Conservation (phyloP, 176 grass and related monocot genomes). For the Oryza meyeriana region DNA sequence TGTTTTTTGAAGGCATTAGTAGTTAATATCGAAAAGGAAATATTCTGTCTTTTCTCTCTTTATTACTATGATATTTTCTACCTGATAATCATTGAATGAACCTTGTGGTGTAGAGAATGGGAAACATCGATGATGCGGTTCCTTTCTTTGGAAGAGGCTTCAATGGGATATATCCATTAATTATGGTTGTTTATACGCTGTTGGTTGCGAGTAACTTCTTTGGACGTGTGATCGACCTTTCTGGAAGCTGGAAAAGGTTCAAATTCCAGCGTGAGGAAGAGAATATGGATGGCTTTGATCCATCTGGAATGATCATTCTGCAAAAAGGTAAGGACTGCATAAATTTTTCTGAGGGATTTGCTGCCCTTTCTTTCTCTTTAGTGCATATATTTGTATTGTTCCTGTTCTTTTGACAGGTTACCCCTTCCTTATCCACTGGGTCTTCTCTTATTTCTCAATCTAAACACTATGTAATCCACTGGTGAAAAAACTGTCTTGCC, state of each 20-base stretch:
- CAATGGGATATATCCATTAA: slow-evolving; percentile 96
- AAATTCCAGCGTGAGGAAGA: slow-evolving; percentile 85
- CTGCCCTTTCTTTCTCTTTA: background rate
- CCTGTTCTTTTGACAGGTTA: background rate
- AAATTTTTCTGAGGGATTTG: slow-evolving; percentile 2
- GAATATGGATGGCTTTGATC: slow-evolving; percentile 83
- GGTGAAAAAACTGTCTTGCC: background rate
- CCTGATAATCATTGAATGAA: slow-evolving; percentile 20
- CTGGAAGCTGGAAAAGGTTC: slow-evolving; percentile 94
- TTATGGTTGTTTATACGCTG: slow-evolving; percentile 98
- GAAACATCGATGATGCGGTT: slow-evolving; percentile 96
- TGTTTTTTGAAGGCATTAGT: background rate
- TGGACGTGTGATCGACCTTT: slow-evolving; percentile 83
- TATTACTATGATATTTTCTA: background rate
- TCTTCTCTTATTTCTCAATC: background rate
- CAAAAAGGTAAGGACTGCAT: slow-evolving; percentile 70
- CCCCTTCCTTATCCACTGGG: background rate
- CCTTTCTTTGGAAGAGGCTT: slow-evolving; percentile 99
- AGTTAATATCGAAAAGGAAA: slow-evolving; percentile 21
- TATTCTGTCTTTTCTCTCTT: background rate
- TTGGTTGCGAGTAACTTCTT: slow-evolving; percentile 98
- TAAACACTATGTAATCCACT: background rate
- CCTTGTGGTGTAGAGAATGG: slow-evolving; percentile 81
- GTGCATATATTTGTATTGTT: slow-evolving; percentile 6
- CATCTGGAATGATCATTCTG: slow-evolving; percentile 96